These are phyloP conservation scores for Chloranthus sessilifolius DNA, from an alignment of 164 flowering plant genomes.

Conservation along the genomic window DNA sequence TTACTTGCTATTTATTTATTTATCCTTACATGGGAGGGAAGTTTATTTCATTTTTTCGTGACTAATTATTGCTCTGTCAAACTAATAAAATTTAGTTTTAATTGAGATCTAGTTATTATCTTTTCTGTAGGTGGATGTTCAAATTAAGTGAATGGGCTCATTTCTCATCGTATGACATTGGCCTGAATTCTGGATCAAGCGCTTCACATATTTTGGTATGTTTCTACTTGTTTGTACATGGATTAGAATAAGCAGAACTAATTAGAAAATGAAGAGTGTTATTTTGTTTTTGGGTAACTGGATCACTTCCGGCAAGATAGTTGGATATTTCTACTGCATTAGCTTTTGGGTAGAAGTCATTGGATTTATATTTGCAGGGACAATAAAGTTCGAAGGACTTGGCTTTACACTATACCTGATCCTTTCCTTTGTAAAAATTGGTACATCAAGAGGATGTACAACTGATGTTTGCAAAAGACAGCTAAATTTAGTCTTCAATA, in stretches of 20 bases:
- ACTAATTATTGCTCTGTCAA: neutral
- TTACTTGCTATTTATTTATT: too few species aligned
- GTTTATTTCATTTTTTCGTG: neutral
- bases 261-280: neutral
- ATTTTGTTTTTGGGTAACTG: neutral
- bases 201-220: slow-evolving; percentile 85
- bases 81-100: slow-evolving; percentile 2
- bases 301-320: too few species aligned
- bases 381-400: too few species aligned
- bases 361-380: too few species aligned
- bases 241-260: too few species aligned
- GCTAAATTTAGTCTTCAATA: too few species aligned
- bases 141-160: slow-evolving; percentile 96
- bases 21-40: slow-evolving; percentile 84
- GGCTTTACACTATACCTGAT: too few species aligned
- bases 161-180: slow-evolving; percentile 79
- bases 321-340: neutral
- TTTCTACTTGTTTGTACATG: neutral
- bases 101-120: neutral
- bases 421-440: too few species aligned
- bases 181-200: slow-evolving; percentile 74
- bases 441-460: too few species aligned
- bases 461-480: too few species aligned
- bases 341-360: neutral
- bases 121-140: slow-evolving; percentile 70